Base-by-base conservation (phyloP, 352 stramenopile species). In the Phytophthora sp. region DNA sequence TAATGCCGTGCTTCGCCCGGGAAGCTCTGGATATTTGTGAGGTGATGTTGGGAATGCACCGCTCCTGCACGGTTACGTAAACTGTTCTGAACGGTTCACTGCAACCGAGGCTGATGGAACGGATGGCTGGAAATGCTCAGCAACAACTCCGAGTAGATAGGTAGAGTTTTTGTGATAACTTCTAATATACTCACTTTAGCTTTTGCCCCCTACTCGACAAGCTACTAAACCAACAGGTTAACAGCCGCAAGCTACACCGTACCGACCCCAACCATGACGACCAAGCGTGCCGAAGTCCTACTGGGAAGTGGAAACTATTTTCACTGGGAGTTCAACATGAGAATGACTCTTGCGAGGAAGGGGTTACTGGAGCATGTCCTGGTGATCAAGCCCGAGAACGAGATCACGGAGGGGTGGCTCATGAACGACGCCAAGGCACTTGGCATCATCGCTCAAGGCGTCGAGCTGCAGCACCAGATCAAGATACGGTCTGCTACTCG, bases 251-350 rank as follows among this genome's bases (percentile, higher is more conserved):
- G 23, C 53, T 46, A 5, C 5, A 45, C 31, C n/a, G n/a, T 24
- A 34, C 41, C 42, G 23, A 49, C 10, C 2, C n/a, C 9, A 18
- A 17, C 24, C 21, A 62, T 54, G 42, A 48, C 34, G n/a, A 53
- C 46, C 45, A 66, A 67, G n/a, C 45, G 44, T 17, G 44, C 34
- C 39, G 45, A 76, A 58, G 32, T 48, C 46, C 45, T 57, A 28
- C 55, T 57, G 0, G 55, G 55, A 27, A 54, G 54, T 62, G 54
- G 44, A n/a, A 77, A 77, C 31, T 73, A 73, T 41, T 77, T 63
- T 63, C 57, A 66, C 43, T 73, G 62, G 68, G 49, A 67, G 49
- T 73, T 44, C 35, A 77, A 70, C 43, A 74, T 74, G 68, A 39
- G 42, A 8, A 62, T 62, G 54, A 49, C 42, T n/a, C 34, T 55